Base-by-base conservation (phyloP, 805 yeast genomes). In the Barnettozyma populi region DNA sequence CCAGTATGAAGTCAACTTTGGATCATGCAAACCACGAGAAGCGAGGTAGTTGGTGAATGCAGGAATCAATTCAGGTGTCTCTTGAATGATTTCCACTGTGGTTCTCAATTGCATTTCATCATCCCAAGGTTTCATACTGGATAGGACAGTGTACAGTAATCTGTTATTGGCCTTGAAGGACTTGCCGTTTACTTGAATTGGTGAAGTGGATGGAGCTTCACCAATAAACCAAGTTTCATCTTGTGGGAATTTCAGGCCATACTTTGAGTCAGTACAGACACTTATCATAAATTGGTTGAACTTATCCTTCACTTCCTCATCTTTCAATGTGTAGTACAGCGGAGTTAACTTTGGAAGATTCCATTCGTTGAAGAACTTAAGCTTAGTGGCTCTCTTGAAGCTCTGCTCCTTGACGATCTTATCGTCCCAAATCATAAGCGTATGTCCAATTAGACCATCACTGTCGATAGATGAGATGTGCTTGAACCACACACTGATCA, bases 1-100 rank as follows among this genome's bases (percentile, higher is more conserved):
- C 90, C 95, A 90, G 68, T 85, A 88, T 11, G 92, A 82, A 1
- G 92, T 73, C 47, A 85, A 67, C 43, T 82, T 78, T 0, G 97
- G 96, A 51, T 86, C 95, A 59, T 86, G 84, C 18, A 80, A 70
- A 18, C 90, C 90, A 46, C 82, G 80, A 3, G 82, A 75, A 2
- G 78, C 73, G 13, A 81, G 57, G 66, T 80, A 74, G 48, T 75
- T 69, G 53, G 80, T 73, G 55, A 84, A 90, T 1, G 90, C 86
- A 1, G 88, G 81, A 1, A 86, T 73, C 20, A 92, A 69, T 57
- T 90, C 97, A 2, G 87, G 86, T 36, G 79, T 71, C 32, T 68
- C 60, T 4, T 64, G 51, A 35, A 92, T 67, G 16, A 86, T 73
- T 11, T 65, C 60, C 7, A 80, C 57, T 0, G 74, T 75, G 16